phyloP scores from a whole-genome alignment of 768 basidiomycete species.

The Tephrocybe sp. region DNA sequence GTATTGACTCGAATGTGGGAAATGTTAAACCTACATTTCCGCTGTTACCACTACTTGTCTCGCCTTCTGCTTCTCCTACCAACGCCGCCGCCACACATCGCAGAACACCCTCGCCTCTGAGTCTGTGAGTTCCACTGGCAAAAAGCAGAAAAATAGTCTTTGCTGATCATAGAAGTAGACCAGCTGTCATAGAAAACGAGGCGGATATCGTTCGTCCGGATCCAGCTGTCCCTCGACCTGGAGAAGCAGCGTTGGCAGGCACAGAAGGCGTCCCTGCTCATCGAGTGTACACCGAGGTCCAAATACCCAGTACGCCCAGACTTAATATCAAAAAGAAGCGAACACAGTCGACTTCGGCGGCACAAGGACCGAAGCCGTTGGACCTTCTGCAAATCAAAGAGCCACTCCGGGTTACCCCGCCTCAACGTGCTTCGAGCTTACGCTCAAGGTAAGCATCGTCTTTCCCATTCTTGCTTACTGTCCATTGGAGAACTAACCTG shows the following conservation, averaged over 20 bases:
- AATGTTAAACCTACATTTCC: neutral
- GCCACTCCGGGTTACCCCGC: neutral
- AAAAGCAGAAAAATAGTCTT: neutral
- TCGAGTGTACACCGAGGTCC: too few species aligned
- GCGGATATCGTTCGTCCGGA: neutral
- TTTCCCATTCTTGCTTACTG: too few species aligned
- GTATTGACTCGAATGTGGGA: neutral
- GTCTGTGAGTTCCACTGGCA: neutral
- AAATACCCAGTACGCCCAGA: neutral
- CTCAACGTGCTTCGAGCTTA: neutral
- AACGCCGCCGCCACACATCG: neutral
- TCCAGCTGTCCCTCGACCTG: neutral
- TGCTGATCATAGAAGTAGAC: neutral
- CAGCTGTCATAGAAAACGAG: neutral
- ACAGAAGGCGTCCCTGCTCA: too few species aligned
- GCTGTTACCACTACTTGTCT: neutral
- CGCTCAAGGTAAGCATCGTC: too few species aligned
- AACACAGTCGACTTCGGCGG: neutral
- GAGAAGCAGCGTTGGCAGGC: too few species aligned
- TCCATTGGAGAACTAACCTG: too few species aligned
- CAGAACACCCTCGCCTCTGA: neutral
- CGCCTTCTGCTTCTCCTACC: neutral
- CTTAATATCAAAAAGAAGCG: neutral
- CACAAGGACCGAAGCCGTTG: neutral
- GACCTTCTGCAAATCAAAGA: neutral